Conservation (phyloP, 2,329 filamentous ascomycete species). For the Esteya vermicola region DNA sequence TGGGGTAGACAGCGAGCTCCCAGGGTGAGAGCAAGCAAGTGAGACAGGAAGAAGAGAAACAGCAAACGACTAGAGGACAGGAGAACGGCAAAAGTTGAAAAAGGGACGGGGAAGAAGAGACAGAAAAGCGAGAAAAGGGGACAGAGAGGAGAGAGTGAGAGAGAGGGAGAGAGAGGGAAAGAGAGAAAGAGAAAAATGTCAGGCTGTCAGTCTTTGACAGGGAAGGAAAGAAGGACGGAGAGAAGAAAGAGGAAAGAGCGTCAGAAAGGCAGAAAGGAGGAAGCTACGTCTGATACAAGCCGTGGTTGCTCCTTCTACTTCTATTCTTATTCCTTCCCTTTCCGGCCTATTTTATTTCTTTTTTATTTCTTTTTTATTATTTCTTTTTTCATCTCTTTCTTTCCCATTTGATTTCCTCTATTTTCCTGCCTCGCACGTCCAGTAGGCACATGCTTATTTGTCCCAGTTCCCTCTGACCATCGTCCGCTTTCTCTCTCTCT, state of each 20-base stretch:
- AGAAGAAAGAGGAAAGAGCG: neutral
- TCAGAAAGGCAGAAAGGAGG: too few species aligned
- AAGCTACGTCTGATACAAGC: neutral
- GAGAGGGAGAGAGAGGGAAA: neutral
- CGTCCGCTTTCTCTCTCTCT: too few species aligned
- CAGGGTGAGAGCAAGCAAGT: neutral
- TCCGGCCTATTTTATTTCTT: neutral
- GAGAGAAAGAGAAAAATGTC: too few species aligned
- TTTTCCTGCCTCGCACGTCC: neutral
- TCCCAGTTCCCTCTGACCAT: too few species aligned
- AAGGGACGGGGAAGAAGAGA: neutral
- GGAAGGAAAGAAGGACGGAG: neutral
- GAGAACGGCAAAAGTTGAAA: slow-evolving; percentile 1
- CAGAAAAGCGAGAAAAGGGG: neutral
- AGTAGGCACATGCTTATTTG: neutral
- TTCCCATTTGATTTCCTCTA: neutral
- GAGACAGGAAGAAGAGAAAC: neutral
- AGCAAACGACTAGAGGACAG: neutral
- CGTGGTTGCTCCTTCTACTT: too few species aligned
- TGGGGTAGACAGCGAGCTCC: too few species aligned
- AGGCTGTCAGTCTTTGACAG: too few species aligned
- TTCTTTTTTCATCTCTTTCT: neutral
- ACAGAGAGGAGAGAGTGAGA: slow-evolving; percentile 1
- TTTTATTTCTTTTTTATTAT: neutral
- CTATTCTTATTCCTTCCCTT: neutral